Conservation (phyloP, 495 filamentous ascomycete genomes). For the Trypethelium eluteriae region DNA sequence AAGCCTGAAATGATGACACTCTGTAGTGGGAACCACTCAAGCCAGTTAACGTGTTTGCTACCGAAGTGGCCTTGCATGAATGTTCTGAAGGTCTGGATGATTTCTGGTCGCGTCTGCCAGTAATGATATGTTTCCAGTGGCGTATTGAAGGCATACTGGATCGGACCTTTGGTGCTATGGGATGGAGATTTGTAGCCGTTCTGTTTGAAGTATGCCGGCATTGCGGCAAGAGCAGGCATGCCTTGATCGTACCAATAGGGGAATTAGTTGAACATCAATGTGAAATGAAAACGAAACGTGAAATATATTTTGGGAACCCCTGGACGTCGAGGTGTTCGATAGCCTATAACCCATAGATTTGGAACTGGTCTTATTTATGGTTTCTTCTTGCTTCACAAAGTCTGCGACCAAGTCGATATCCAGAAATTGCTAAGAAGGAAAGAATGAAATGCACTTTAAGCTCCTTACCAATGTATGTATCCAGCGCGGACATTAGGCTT, state of each 20-base stretch:
- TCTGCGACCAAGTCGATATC: no score
- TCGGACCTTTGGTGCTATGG: not conserved
- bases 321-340: no score
- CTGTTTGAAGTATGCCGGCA: constrained; percentile 1
- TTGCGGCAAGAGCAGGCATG: not conserved
- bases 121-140: constrained; percentile 4
- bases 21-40: constrained; percentile 4
- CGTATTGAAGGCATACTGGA: constrained; percentile 2
- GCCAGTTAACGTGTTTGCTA: not conserved
- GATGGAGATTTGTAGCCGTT: not conserved
- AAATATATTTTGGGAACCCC: not conserved
- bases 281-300: not conserved
- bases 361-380: no score
- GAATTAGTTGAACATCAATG: not conserved
- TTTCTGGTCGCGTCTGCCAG: not conserved
- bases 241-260: constrained; percentile 1
- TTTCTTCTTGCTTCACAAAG: no score
- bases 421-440: not conserved
- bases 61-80: constrained; percentile 7
- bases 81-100: not conserved
- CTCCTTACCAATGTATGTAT: not conserved
- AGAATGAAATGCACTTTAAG: not conserved
- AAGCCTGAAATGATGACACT: not conserved
- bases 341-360: no score
- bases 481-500: constrained; percentile 7